These are phyloP conservation scores for Xylaria hypoxylon DNA, from an alignment of 2,329 filamentous ascomycete species.

Conservation along the genomic window DNA sequence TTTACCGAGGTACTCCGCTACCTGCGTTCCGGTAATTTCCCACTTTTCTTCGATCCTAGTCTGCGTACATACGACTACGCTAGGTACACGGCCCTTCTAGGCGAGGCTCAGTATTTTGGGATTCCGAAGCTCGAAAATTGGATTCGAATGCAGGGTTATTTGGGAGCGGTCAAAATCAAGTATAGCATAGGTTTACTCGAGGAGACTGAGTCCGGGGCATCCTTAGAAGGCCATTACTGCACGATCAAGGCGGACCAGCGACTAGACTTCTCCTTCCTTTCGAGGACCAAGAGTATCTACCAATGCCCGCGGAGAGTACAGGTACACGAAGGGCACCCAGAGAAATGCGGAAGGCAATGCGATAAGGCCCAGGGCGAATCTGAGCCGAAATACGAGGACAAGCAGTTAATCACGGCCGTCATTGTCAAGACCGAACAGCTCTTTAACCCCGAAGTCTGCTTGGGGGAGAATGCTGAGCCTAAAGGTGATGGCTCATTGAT, in stretches of 20 bases:
- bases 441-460: conserved; percentile 22
- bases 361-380: background rate
- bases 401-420: conserved; percentile 7
- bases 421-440: conserved; percentile 19
- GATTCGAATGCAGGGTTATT: conserved; percentile 47
- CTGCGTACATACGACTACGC: conserved; percentile 50
- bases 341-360: conserved; percentile 37
- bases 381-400: conserved; percentile 20
- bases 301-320: conserved; percentile 49
- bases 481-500: too few species aligned
- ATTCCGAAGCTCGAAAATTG: conserved; percentile 49
- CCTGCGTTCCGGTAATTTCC: conserved; percentile 50
- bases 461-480: background rate
- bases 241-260: background rate
- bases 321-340: conserved; percentile 41
- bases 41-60: conserved; percentile 51
- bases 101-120: conserved; percentile 52
- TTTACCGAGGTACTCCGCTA: conserved; percentile 54
- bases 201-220: background rate
- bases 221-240: too few species aligned
- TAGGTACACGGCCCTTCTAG: conserved; percentile 50
- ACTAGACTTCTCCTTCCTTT: conserved; percentile 21
- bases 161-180: conserved; percentile 40
- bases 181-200: background rate
- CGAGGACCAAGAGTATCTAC: conserved; percentile 55